Evolutionary conservation across 2,329 filamentous ascomycete species (phyloP).

Genomic region (Podosphaera fusca): DNA sequence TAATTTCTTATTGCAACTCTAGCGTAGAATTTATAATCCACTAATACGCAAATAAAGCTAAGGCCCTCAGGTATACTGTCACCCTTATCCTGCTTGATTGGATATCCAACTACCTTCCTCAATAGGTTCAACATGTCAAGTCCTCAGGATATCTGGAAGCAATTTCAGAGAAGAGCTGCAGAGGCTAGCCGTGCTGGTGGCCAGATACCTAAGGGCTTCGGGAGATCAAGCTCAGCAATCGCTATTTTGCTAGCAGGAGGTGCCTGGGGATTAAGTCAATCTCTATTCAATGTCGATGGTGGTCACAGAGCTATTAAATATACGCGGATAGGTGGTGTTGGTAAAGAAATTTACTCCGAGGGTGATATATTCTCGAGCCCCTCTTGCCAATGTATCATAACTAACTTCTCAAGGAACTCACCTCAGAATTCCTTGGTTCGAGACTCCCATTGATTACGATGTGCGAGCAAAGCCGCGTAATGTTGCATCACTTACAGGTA

Average conservation of each 20-base stretch:
- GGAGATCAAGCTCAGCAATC: constrained; percentile 26
- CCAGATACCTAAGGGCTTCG: constrained; percentile 24
- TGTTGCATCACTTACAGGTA: constrained; percentile 88
- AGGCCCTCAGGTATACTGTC: too few relatives aligned
- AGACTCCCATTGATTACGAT: constrained; percentile 90
- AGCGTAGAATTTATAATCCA: too few relatives aligned
- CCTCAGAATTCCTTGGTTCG: constrained; percentile 85
- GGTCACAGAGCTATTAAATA: constrained; percentile 99
- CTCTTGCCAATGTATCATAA: background rate
- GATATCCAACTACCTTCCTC: too few relatives aligned
- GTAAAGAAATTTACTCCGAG: constrained; percentile 91
- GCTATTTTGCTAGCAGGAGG: constrained; percentile 30
- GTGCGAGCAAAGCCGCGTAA: constrained; percentile 94
- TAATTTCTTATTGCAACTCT: too few relatives aligned
- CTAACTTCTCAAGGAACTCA: constrained; percentile 49
- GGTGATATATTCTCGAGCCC: constrained; percentile 25
- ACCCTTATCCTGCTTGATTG: background rate
- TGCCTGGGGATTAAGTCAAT: constrained; percentile 28
- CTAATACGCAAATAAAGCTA: too few relatives aligned
- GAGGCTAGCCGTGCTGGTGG: constrained; percentile 26
- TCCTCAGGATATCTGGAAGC: constrained; percentile 42
- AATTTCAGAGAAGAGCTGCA: constrained; percentile 35
- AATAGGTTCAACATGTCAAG: constrained; percentile 18
- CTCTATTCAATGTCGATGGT: constrained; percentile 73
- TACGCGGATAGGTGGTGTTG: constrained; percentile 72